Percentiles rank a stretch among this genome's conserved stretches.
phyloP scores from a whole-genome alignment of 2,329 filamentous ascomycete species.

The Fusarium aywerte region DNA sequence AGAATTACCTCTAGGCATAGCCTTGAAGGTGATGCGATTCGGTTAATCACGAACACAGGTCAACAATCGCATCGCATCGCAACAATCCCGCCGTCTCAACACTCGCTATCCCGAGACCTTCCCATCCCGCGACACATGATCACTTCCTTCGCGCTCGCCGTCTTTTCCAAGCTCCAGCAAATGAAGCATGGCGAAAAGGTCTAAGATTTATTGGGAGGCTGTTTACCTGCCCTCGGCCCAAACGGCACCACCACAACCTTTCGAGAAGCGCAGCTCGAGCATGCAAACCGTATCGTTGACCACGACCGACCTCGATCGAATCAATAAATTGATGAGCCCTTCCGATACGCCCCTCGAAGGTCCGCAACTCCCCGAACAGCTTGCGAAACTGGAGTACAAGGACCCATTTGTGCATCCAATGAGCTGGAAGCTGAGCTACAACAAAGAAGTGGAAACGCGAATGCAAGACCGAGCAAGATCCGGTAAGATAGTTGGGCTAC shows the following conservation, averaged over 20 bases:
- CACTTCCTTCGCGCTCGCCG: not conserved
- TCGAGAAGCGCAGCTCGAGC: not conserved
- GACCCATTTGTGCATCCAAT: not conserved
- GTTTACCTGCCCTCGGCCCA: not conserved
- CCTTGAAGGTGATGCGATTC: too few relatives aligned
- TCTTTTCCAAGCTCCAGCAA: not conserved
- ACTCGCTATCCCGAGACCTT: not conserved
- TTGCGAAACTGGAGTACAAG: not conserved
- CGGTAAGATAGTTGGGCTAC: not conserved
- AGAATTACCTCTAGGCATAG: too few relatives aligned
- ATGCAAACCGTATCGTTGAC: not conserved
- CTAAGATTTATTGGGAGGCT: not conserved
- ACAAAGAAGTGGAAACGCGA: not conserved
- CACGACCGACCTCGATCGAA: not conserved
- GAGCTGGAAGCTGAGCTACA: not conserved
- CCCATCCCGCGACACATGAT: not conserved
- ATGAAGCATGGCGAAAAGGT: not conserved
- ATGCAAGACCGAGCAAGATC: not conserved
- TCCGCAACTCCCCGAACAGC: not conserved
- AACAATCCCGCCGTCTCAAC: not conserved
- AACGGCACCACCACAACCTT: not conserved
- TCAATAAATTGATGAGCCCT: not conserved
- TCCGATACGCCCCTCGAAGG: not conserved
- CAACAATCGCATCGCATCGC: not conserved
- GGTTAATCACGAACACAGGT: not conserved